A percentile compares a stretch with the other conserved stretches of the same genome.
Evolutionary conservation across 225 moss, liverwort and hornwort genomes (phyloP).

Genomic region (Ulota crispa): DNA sequence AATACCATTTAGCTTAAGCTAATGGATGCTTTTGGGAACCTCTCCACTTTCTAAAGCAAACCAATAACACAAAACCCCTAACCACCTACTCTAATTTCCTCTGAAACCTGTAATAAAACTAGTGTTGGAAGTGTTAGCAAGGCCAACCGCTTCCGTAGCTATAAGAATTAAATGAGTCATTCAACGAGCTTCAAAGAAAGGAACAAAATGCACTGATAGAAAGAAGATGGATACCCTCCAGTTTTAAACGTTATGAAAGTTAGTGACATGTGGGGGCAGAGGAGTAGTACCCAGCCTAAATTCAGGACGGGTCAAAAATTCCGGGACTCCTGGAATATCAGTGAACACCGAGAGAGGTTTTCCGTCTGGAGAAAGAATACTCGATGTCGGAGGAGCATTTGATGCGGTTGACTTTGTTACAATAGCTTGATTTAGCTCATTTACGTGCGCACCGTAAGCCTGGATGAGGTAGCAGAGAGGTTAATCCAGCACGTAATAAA

Average conservation of each 20-base stretch:
- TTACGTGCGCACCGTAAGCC: slow-evolving; percentile 51
- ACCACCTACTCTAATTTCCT: not conserved
- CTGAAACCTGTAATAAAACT: not conserved
- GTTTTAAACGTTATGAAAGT: not conserved
- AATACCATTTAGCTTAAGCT: not conserved
- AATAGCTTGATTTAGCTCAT: slow-evolving; percentile 36
- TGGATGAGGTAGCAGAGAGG: slow-evolving; percentile 17
- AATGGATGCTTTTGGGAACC: not conserved
- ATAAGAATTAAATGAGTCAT: not conserved
- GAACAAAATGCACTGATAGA: not conserved
- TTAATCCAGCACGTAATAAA: not conserved
- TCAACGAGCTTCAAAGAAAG: not conserved
- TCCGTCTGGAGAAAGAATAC: slow-evolving; percentile 48
- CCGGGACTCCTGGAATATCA: slow-evolving; percentile 77
- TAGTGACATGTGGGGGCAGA: slow-evolving; percentile 2
- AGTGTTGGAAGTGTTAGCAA: not conserved
- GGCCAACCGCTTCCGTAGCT: not conserved
- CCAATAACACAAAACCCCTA: not conserved
- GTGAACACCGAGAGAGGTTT: slow-evolving; percentile 58
- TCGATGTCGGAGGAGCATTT: slow-evolving; percentile 49
- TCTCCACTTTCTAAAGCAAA: not conserved
- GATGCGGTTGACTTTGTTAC: slow-evolving; percentile 18
- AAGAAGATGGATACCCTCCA: not conserved
- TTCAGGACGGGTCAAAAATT: slow-evolving; percentile 68
- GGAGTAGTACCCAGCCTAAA: slow-evolving; percentile 67